phyloP scores from a whole-genome alignment of 2,329 filamentous ascomycete genomes.

The Colletotrichum salicis region DNA sequence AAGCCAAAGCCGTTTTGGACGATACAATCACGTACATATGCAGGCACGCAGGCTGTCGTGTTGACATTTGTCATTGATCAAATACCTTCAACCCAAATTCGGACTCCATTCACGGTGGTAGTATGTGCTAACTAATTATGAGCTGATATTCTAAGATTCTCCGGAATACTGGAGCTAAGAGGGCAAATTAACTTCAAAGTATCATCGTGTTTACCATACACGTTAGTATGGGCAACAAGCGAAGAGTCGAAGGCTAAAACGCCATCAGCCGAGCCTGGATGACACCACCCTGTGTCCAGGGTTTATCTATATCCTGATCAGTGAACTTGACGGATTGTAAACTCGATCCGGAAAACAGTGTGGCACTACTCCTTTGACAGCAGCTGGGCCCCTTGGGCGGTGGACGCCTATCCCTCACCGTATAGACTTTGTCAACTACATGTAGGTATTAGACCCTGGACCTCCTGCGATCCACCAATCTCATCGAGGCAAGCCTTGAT shows the following conservation, averaged over 20 bases:
- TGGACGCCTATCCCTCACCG: not conserved
- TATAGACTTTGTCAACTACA: not conserved
- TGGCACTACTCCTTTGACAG: not conserved
- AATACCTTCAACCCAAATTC: not conserved
- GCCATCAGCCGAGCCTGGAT: not conserved
- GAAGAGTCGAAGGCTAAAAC: not conserved
- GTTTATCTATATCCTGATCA: not conserved
- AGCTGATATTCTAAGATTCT: not conserved
- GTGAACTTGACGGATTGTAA: not conserved
- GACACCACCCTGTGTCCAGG: not conserved
- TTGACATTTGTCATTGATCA: not conserved
- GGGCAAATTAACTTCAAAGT: not conserved
- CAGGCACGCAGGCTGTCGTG: not conserved
- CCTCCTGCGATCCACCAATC: not conserved
- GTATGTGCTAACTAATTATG: not conserved
- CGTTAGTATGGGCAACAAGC: not conserved
- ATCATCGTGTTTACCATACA: not conserved
- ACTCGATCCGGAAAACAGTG: not conserved
- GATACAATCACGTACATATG: no score
- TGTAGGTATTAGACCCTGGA: not conserved
- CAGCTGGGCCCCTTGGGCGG: no score
- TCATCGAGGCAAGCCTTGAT: not conserved
- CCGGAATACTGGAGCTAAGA: not conserved
- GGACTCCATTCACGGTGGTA: no score
- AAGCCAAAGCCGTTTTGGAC: not conserved